Evolutionary conservation across 208 protist species (phyloP).

Genomic region (Leishmania arabica): DNA sequence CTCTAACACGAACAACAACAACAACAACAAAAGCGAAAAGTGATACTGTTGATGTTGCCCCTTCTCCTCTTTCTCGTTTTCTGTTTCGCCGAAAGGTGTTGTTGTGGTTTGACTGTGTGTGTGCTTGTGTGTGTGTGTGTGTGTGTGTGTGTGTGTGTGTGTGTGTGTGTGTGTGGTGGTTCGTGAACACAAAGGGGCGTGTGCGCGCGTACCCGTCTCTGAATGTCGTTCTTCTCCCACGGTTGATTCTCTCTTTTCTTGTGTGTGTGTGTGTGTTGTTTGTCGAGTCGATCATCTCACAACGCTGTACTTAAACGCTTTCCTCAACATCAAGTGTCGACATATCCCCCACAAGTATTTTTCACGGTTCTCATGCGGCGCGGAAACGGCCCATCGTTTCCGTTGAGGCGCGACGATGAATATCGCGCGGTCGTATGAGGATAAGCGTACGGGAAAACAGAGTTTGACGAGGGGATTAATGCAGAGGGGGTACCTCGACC

Average conservation of each 20-base stretch:
- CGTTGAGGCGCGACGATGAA: not conserved
- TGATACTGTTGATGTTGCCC: too few relatives aligned
- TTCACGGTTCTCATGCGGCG: not conserved
- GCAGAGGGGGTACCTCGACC: not conserved
- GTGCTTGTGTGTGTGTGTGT: not conserved
- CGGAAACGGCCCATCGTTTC: not conserved
- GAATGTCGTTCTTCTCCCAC: not conserved
- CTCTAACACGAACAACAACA: too few relatives aligned
- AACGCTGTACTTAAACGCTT: conserved; percentile 1
- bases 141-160: not conserved
- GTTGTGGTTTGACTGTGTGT: not conserved
- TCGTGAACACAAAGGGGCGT: not conserved
- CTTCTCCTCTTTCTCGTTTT: too few relatives aligned
- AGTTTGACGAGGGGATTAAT: not conserved
- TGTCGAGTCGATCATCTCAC: conserved; percentile 6
- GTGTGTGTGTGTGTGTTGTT: conserved; percentile 7
- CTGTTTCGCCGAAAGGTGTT: not conserved
- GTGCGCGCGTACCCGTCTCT: not conserved
- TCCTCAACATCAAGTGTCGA: not conserved
- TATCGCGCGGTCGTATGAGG: not conserved
- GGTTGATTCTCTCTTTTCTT: not conserved
- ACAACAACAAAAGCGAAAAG: too few relatives aligned
- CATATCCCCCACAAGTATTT: not conserved
- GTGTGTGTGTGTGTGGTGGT: not conserved
- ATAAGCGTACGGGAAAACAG: too few relatives aligned